Percentiles rank a stretch among this genome's conserved stretches.
Conservation (phyloP, 2,329 filamentous ascomycete species). For the Penicillium decumbens region DNA sequence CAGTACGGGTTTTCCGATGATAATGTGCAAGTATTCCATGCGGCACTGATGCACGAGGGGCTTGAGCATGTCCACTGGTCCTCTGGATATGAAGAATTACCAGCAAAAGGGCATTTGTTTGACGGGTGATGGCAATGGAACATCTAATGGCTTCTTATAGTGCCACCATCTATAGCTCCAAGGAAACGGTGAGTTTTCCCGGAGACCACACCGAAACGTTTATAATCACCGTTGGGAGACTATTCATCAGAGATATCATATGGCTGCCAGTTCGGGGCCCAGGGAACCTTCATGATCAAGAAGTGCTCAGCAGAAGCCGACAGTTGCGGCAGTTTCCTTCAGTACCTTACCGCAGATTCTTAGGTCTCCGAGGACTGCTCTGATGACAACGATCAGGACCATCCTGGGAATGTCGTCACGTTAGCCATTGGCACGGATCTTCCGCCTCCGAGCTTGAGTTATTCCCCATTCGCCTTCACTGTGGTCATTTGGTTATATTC, state of each 20-base stretch:
- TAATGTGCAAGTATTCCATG: constrained; percentile 57
- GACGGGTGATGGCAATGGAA: constrained; percentile 52
- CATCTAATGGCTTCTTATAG: constrained; percentile 49
- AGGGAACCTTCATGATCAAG: constrained; percentile 44
- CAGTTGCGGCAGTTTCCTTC: constrained; percentile 51
- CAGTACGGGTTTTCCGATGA: constrained; percentile 56
- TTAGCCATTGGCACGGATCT: constrained; percentile 25
- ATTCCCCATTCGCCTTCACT: constrained; percentile 28
- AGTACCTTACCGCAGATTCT: constrained; percentile 55
- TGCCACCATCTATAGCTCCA: constrained; percentile 17
- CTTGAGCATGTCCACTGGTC: constrained; percentile 41
- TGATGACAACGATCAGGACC: constrained; percentile 1
- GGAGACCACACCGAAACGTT: constrained; percentile 37
- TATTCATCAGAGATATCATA: no score
- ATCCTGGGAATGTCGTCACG: constrained; percentile 46
- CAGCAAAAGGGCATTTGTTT: constrained; percentile 50
- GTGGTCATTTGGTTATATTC: constrained; percentile 11
- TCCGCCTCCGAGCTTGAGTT: constrained; percentile 10
- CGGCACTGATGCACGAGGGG: constrained; percentile 50
- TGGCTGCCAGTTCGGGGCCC: constrained; percentile 48
- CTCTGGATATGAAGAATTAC: constrained; percentile 49
- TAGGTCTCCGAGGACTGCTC: constrained; percentile 32
- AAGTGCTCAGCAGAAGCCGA: constrained; percentile 24
- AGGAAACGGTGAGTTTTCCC: neutral
- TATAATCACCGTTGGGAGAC: constrained; percentile 32